Base-by-base conservation (phyloP, 768 basidiomycete genomes). In the Coprinopsis sp. region DNA sequence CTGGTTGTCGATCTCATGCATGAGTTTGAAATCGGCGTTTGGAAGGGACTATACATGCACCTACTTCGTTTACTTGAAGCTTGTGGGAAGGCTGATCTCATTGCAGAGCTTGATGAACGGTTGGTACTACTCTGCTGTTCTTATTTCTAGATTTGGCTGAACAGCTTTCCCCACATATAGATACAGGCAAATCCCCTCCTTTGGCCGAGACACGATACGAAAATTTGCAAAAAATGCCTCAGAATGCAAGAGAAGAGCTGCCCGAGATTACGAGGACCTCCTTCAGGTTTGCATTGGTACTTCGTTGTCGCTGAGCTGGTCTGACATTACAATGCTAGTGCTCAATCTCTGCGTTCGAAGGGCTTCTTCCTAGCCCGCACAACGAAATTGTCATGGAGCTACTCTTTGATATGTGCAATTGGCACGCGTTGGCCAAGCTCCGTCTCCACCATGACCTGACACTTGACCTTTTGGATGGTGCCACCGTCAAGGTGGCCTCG, bases 21-120 rank as follows among this genome's bases (percentile, higher is more conserved):
- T 50, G 67, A 72, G 44, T 60, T 71, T 54, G 69, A 71, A 41
- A 52, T 68, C 0, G 71, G 72, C 6, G 62, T 67, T 1, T 71
- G 65, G 66, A 71, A 69, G 37, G 24, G 55, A 0, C 18, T 69
- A 1, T 65, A 73, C 23, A 60, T 53, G 0, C 70, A 73, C 37
- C 51, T 72, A 0, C 54, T 71, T 4, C 56, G 64, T 0, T 51
- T 70, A 8, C 51, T 70, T 1, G 54, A 62, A 51, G 56, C 64
- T 5, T 55, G 51, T n/a, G n/a, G n/a, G 2, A 51, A 56, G 3
- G 28, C 44, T 14, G 52, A 55, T 18, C 10, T 25, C 2, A 52
- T 68, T 16, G 54, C 54, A 11, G 42, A 47, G 25, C 42, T 65
- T 3, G 54, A 66, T 27, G 14, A 46, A 8, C 36, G 59, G 64